Evolutionary conservation across 2,329 filamentous ascomycete species (phyloP).

Genomic region (Decorospora gaudefroyi): DNA sequence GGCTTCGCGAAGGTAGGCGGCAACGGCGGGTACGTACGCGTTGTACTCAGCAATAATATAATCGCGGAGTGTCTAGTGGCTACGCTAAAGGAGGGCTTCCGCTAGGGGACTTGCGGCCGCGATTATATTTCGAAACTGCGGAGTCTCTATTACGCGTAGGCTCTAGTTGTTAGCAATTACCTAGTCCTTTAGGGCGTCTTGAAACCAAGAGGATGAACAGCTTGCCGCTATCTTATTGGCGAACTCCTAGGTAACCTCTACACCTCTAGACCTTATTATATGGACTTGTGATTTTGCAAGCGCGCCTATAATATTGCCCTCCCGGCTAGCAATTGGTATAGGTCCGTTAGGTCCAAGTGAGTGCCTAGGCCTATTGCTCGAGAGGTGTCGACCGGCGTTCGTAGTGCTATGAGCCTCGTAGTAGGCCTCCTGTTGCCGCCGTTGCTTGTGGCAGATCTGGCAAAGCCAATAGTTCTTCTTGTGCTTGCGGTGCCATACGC

Average conservation of each 20-base stretch:
- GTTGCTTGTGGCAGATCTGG: neutral
- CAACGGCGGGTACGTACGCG: slow-evolving; percentile 5
- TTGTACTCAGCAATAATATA: slow-evolving; percentile 15
- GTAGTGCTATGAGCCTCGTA: neutral
- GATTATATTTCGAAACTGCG: slow-evolving; percentile 2
- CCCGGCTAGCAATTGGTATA: slow-evolving; percentile 10
- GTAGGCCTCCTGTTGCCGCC: neutral
- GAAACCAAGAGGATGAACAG: slow-evolving; percentile 1
- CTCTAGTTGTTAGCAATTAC: slow-evolving; percentile 1
- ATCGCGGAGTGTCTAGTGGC: slow-evolving; percentile 21
- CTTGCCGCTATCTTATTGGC: slow-evolving; percentile 8
- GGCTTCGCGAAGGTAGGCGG: slow-evolving; percentile 3
- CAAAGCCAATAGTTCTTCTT: slow-evolving; percentile 10
- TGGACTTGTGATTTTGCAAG: slow-evolving; percentile 12
- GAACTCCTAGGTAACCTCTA: slow-evolving; percentile 11
- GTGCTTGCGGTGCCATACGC: slow-evolving; percentile 8
- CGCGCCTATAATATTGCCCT: slow-evolving; percentile 10
- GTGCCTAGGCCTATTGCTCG: slow-evolving; percentile 1
- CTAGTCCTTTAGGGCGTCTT: slow-evolving; percentile 4
- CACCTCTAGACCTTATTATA: slow-evolving; percentile 8
- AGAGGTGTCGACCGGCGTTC: neutral
- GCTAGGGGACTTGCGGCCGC: slow-evolving; percentile 9
- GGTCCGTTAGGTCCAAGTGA: slow-evolving; percentile 4
- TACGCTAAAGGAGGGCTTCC: slow-evolving; percentile 4
- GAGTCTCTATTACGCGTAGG: slow-evolving; percentile 6